Evolutionary conservation across 495 filamentous ascomycete species (phyloP).

Genomic region (Penicillium coprophilum): DNA sequence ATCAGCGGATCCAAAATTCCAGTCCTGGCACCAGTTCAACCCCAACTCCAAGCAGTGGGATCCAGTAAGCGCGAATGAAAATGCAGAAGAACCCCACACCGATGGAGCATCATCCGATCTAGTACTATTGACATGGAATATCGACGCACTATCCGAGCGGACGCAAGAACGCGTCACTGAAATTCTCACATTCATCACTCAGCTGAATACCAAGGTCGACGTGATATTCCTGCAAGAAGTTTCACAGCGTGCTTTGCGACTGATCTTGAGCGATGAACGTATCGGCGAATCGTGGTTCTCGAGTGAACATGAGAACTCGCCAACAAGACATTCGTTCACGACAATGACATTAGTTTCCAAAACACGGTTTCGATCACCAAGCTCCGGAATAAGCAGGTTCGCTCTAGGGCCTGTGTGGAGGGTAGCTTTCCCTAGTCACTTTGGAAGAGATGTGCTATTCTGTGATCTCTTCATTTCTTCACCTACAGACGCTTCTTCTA

Average conservation of each 20-base stretch:
- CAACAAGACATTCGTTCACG: constrained; percentile 14
- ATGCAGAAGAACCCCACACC: background rate
- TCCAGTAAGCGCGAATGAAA: background rate
- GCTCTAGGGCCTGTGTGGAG: constrained; percentile 25
- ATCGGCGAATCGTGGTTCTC: constrained; percentile 21
- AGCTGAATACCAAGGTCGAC: constrained; percentile 4
- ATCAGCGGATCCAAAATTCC: constrained; percentile 5
- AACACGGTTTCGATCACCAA: constrained; percentile 1
- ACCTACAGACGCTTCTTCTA: background rate
- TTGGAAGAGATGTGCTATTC: constrained; percentile 24
- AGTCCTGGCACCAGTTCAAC: constrained; percentile 18
- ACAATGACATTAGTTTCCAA: constrained; percentile 24
- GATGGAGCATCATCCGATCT: background rate
- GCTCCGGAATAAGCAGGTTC: background rate
- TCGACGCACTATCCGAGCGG: constrained; percentile 10
- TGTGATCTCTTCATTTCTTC: constrained; percentile 26
- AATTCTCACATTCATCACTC: constrained; percentile 15
- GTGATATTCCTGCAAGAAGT: constrained; percentile 28
- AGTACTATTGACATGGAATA: constrained; percentile 25
- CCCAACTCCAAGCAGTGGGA: constrained; percentile 8
- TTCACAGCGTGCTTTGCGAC: constrained; percentile 13
- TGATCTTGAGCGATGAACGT: constrained; percentile 14
- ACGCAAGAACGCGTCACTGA: constrained; percentile 9
- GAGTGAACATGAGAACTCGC: constrained; percentile 16
- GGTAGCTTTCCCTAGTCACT: constrained; percentile 21